A percentile compares a stretch with the other conserved stretches of the same genome.
Evolutionary conservation across 2,329 filamentous ascomycete species (phyloP).

Genomic region (Plenodomus biglobosus): DNA sequence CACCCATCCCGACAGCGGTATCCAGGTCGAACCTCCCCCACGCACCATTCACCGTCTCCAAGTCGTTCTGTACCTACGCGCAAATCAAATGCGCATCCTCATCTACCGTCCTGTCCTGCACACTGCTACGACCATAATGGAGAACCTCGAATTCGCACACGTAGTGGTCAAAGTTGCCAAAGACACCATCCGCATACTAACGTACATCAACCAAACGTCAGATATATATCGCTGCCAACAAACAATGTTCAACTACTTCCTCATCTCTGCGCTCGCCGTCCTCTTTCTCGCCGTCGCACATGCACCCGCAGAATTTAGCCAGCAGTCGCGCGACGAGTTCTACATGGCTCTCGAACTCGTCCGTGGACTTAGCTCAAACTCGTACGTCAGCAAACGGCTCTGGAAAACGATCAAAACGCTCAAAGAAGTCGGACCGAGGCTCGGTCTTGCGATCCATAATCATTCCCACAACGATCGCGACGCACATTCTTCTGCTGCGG

Average conservation of each 20-base stretch:
- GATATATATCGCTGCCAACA: conserved; percentile 72
- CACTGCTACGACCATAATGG: conserved; percentile 78
- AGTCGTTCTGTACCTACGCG: conserved; percentile 80
- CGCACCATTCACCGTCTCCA: conserved; percentile 73
- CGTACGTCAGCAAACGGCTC: conserved; percentile 69
- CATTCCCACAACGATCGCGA: conserved; percentile 51
- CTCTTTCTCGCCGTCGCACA: conserved; percentile 77
- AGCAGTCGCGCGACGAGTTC: conserved; percentile 71
- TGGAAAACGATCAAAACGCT: conserved; percentile 73
- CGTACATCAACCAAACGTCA: conserved; percentile 69
- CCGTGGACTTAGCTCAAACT: conserved; percentile 69
- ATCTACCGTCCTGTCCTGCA: conserved; percentile 87
- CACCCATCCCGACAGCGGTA: conserved; percentile 57
- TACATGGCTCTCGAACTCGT: conserved; percentile 76
- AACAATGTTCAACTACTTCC: conserved; percentile 78
- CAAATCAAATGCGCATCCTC: conserved; percentile 87
- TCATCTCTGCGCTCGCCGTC: conserved; percentile 72
- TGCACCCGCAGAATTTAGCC: conserved; percentile 70
- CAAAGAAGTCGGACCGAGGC: conserved; percentile 69
- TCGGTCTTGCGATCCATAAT: conserved; percentile 57
- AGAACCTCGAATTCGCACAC: conserved; percentile 72
- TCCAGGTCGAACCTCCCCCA: conserved; percentile 50
- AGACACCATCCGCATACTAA: conserved; percentile 72
- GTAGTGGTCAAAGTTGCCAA: conserved; percentile 74
- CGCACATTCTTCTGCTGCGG: conserved; percentile 62